A percentile compares a stretch with the other conserved stretches of the same genome.
phyloP scores from a whole-genome alignment of 148 eudicot genomes.

The Rhododendron ovatum region DNA sequence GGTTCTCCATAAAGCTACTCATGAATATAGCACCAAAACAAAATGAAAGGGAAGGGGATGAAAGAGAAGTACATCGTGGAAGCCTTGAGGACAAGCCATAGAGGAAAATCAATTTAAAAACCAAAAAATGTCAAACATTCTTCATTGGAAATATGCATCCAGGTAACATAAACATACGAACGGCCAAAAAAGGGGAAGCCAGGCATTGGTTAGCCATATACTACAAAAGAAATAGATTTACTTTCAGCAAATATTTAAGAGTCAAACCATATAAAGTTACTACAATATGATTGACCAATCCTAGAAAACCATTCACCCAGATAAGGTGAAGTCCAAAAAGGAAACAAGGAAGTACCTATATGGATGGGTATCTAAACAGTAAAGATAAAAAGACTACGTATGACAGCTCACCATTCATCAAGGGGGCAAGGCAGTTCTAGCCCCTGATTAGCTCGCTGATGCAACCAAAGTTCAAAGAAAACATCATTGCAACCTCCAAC shows the following conservation, averaged over 20 bases:
- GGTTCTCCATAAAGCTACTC: background rate
- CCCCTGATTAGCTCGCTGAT: background rate
- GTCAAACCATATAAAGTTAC: background rate
- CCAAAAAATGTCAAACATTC: background rate
- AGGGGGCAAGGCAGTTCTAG: background rate
- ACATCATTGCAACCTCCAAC: background rate
- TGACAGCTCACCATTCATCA: background rate
- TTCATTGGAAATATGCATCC: background rate
- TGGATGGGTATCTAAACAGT: background rate
- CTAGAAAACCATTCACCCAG: background rate
- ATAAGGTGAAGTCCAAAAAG: background rate
- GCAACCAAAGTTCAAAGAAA: background rate
- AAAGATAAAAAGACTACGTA: background rate
- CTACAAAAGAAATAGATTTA: background rate
- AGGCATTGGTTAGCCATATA: background rate
- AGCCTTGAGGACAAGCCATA: background rate
- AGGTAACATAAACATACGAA: background rate
- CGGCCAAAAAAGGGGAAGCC: background rate
- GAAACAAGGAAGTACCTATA: background rate
- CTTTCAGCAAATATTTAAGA: background rate
- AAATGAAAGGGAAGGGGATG: background rate
- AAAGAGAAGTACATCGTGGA: background rate
- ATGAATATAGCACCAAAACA: background rate
- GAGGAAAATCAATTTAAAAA: background rate
- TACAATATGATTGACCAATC: background rate